A percentile compares a stretch with the other conserved stretches of the same genome.
These are phyloP conservation scores for Tylopilus sp. DNA, from an alignment of 768 basidiomycete genomes.

Conservation along the genomic window DNA sequence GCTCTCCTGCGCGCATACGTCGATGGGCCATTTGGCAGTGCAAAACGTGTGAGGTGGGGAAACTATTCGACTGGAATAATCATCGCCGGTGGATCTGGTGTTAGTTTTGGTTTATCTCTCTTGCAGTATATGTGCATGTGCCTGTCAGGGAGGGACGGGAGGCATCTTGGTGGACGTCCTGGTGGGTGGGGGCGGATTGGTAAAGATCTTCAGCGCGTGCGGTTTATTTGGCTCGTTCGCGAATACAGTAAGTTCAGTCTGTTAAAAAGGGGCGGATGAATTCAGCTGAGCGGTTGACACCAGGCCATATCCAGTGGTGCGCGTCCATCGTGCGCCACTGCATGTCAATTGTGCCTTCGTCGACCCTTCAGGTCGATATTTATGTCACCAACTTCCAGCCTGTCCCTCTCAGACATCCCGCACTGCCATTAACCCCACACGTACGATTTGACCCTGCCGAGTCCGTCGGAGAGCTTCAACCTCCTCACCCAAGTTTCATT, in stretches of 20 bases:
- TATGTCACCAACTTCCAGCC: slow-evolving; percentile 63
- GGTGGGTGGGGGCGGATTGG: slow-evolving; percentile 42
- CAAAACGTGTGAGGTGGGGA: slow-evolving; percentile 56
- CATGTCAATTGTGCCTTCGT: slow-evolving; percentile 46
- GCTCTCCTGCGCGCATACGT: slow-evolving; percentile 54
- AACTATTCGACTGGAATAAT: slow-evolving; percentile 57
- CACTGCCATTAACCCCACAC: slow-evolving; percentile 10
- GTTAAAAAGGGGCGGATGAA: background rate
- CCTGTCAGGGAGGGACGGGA: slow-evolving; percentile 53
- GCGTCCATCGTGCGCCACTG: slow-evolving; percentile 64
- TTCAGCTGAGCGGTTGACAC: background rate
- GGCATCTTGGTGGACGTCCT: slow-evolving; percentile 42
- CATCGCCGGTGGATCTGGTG: slow-evolving; percentile 70
- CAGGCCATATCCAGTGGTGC: slow-evolving; percentile 77
- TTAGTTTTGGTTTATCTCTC: slow-evolving; percentile 66
- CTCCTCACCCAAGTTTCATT: slow-evolving; percentile 33
- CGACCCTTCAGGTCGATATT: slow-evolving; percentile 61
- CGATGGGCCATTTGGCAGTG: slow-evolving; percentile 70
- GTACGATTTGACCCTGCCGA: slow-evolving; percentile 8
- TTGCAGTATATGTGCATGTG: slow-evolving; percentile 61
- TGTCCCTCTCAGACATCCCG: slow-evolving; percentile 11
- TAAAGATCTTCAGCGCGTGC: slow-evolving; percentile 49
- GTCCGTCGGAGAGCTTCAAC: slow-evolving; percentile 28
- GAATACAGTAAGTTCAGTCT: slow-evolving; percentile 58
- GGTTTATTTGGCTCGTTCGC: slow-evolving; percentile 75